Percentiles rank a stretch among this genome's conserved stretches.
These are phyloP conservation scores for Cordyceps farinosa DNA, from an alignment of 2,329 filamentous ascomycete species.

Conservation along the genomic window DNA sequence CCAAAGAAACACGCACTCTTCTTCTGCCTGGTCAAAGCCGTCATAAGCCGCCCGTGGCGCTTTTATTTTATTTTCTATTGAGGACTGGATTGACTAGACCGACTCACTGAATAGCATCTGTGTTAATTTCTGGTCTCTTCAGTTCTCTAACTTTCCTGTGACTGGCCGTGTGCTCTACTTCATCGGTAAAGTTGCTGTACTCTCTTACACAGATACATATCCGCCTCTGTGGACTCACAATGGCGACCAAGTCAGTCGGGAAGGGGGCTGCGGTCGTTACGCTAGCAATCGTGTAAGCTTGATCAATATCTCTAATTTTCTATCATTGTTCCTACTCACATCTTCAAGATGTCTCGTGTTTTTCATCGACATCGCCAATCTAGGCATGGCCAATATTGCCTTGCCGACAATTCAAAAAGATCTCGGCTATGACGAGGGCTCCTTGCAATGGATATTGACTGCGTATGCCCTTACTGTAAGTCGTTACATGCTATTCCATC, in stretches of 20 bases:
- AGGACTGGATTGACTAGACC: too few relatives aligned
- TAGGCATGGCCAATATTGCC: slow-evolving; percentile 21
- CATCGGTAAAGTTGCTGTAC: too few relatives aligned
- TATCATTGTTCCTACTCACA: not conserved
- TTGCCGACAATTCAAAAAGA: slow-evolving; percentile 19
- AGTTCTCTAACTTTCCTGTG: too few relatives aligned
- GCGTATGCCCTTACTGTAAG: slow-evolving; percentile 18
- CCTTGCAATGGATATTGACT: slow-evolving; percentile 19
- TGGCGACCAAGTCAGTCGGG: not conserved
- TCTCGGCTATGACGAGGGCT: slow-evolving; percentile 17
- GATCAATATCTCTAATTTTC: not conserved
- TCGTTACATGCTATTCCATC: not conserved
- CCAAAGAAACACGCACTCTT: not conserved
- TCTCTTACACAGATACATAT: too few relatives aligned
- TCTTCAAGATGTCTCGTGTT: slow-evolving; percentile 16
- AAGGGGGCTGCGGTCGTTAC: not conserved
- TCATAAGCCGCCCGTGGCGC: not conserved
- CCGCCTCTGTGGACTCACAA: not conserved
- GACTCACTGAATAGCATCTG: too few relatives aligned
- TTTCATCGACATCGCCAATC: slow-evolving; percentile 19
- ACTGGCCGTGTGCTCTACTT: too few relatives aligned
- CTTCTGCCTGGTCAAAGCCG: not conserved
- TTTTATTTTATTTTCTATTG: too few relatives aligned
- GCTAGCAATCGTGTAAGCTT: not conserved
- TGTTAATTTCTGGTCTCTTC: too few relatives aligned